Evolutionary conservation across 805 yeast genomes (phyloP).

Genomic region (Zygoascus tannicola): DNA sequence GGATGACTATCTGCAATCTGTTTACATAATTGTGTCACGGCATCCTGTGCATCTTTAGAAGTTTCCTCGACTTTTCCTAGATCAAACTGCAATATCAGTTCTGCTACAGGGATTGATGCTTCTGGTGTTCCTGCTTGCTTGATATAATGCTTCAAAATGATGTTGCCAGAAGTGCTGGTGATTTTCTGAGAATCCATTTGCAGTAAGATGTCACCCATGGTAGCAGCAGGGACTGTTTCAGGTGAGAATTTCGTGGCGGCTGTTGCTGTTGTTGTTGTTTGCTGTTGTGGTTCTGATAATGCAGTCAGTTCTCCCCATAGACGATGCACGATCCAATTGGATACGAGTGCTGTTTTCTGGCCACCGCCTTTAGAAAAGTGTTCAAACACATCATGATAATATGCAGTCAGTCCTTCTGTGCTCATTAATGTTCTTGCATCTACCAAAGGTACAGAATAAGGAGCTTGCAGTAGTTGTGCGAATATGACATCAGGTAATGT

Average conservation of each 20-base stretch:
- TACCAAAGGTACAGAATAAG: slow-evolving; percentile 52
- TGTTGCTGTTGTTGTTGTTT: neutral
- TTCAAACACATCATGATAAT: slow-evolving; percentile 40
- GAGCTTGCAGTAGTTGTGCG: slow-evolving; percentile 35
- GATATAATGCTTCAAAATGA: slow-evolving; percentile 53
- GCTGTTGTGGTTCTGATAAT: no score
- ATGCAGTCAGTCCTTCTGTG: slow-evolving; percentile 41
- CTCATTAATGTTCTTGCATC: slow-evolving; percentile 66
- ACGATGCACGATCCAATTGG: slow-evolving; percentile 80
- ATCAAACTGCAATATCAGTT: slow-evolving; percentile 43
- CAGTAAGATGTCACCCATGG: slow-evolving; percentile 46
- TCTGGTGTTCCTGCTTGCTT: slow-evolving; percentile 31
- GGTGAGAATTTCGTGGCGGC: slow-evolving; percentile 30
- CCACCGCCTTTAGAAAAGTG: slow-evolving; percentile 18
- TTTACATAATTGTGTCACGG: slow-evolving; percentile 37
- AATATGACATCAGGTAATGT: slow-evolving; percentile 54
- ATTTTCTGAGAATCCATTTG: slow-evolving; percentile 40
- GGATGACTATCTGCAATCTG: slow-evolving; percentile 38
- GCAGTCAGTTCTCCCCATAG: slow-evolving; percentile 54
- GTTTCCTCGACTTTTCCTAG: slow-evolving; percentile 31
- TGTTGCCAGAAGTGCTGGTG: slow-evolving; percentile 60
- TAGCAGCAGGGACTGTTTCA: slow-evolving; percentile 31
- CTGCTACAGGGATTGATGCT: slow-evolving; percentile 24
- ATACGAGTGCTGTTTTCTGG: slow-evolving; percentile 32
- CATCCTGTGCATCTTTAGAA: slow-evolving; percentile 23